phyloP scores from a whole-genome alignment of 2,329 filamentous ascomycete species.

The Botrytis hyacinthi region DNA sequence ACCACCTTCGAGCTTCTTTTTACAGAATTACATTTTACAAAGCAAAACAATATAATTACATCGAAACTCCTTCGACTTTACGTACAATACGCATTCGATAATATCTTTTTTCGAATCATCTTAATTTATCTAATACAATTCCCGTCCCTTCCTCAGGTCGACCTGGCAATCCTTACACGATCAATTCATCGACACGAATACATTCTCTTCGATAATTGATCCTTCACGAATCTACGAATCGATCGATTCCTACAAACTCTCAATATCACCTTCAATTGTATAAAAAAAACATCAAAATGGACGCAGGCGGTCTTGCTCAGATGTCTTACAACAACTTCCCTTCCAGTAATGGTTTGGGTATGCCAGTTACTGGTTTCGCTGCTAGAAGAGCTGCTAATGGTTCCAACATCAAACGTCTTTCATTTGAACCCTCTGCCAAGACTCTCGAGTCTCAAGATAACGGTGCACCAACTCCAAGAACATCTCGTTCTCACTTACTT shows the following conservation, averaged over 20 bases:
- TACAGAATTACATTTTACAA: constrained; percentile 12
- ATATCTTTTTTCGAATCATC: constrained; percentile 11
- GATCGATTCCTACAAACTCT: background rate
- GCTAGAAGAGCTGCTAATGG: constrained; percentile 71
- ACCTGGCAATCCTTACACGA: constrained; percentile 1
- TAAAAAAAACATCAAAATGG: constrained; percentile 52
- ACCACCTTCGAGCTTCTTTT: constrained; percentile 12
- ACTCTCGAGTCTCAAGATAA: constrained; percentile 66
- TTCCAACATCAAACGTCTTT: constrained; percentile 87
- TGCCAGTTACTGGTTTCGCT: constrained; percentile 77
- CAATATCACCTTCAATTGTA: constrained; percentile 26
- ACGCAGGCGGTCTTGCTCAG: constrained; percentile 99
- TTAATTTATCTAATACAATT: constrained; percentile 21
- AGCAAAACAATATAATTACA: constrained; percentile 12
- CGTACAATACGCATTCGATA: constrained; percentile 14
- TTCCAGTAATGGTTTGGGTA: constrained; percentile 68
- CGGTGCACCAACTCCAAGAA: constrained; percentile 77
- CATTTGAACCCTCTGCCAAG: constrained; percentile 64
- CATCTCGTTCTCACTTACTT: constrained; percentile 90
- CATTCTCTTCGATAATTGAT: constrained; percentile 5
- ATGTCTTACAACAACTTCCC: constrained; percentile 88
- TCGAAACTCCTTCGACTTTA: background rate
- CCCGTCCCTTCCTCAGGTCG: background rate
- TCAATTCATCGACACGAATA: background rate
- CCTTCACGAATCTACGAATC: background rate